phyloP scores from a whole-genome alignment of 495 filamentous ascomycete species.

The Podospora pseudopauciseta region DNA sequence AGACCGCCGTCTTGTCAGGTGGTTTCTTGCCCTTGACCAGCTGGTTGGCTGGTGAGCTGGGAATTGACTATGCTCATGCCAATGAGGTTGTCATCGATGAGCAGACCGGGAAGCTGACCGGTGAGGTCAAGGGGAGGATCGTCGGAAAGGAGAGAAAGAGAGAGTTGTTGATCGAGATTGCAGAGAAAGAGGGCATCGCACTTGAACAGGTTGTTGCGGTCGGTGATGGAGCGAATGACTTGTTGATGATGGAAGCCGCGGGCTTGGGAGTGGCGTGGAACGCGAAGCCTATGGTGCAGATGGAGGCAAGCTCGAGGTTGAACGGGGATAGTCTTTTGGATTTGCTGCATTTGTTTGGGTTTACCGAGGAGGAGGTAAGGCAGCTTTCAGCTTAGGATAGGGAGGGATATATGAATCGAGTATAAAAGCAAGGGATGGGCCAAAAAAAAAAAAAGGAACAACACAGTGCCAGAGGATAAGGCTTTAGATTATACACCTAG shows the following conservation, averaged over 20 bases:
- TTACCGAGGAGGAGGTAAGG: constrained; percentile 61
- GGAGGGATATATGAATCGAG: background rate
- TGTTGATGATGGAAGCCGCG: constrained; percentile 85
- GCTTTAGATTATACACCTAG: background rate
- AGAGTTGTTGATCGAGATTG: constrained; percentile 71
- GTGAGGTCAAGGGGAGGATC: constrained; percentile 72
- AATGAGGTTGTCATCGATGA: constrained; percentile 73
- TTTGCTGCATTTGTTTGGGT: constrained; percentile 79
- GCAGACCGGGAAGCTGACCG: constrained; percentile 66
- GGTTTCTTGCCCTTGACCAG: constrained; percentile 85
- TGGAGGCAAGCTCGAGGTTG: constrained; percentile 73
- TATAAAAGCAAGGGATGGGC: background rate
- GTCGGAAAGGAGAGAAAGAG: constrained; percentile 80
- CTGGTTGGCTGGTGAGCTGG: constrained; percentile 76
- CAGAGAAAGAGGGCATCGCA: constrained; percentile 64
- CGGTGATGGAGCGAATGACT: constrained; percentile 92
- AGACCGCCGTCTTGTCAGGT: constrained; percentile 84
- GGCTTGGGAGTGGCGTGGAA: constrained; percentile 91
- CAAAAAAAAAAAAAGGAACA: background rate
- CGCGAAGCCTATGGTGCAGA: constrained; percentile 88
- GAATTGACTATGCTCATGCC: constrained; percentile 80
- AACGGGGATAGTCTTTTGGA: constrained; percentile 78
- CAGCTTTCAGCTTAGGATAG: constrained; percentile 38
- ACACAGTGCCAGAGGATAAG: background rate
- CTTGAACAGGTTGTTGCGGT: constrained; percentile 79